These are phyloP conservation scores for Lentinula novae-zelandiae DNA, from an alignment of 1,284 basidiomycete genomes.

Conservation along the genomic window DNA sequence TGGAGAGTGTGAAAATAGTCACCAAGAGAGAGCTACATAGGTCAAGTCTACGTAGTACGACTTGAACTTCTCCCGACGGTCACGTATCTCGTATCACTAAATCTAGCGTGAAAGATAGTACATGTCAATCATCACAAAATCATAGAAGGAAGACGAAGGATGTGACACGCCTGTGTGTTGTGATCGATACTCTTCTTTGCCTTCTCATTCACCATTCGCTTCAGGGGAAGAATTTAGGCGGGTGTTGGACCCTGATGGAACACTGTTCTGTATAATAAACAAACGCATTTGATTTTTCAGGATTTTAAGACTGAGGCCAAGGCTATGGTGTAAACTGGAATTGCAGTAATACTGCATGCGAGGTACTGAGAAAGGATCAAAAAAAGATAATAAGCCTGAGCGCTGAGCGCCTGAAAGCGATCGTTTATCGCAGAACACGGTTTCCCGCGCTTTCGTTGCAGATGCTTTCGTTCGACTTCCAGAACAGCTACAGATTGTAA, in stretches of 20 bases:
- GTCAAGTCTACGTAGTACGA: background rate
- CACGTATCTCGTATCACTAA: background rate
- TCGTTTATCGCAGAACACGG: too few species aligned
- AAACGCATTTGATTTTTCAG: too few species aligned
- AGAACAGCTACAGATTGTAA: background rate
- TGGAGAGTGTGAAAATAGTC: background rate
- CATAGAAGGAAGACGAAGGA: background rate
- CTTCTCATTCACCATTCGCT: background rate
- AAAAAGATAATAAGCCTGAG: too few species aligned
- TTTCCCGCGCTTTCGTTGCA: too few species aligned
- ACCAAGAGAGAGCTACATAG: background rate
- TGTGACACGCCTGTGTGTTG: background rate
- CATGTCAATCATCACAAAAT: background rate
- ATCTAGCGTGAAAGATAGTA: background rate
- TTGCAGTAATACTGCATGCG: too few species aligned
- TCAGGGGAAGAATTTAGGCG: background rate
- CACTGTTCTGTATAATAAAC: too few species aligned
- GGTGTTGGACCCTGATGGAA: too few species aligned
- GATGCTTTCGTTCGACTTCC: too few species aligned
- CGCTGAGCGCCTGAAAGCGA: too few species aligned
- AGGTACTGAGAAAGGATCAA: too few species aligned
- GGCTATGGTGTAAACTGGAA: too few species aligned
- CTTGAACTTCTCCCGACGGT: background rate
- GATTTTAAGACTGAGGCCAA: too few species aligned
- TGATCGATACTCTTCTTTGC: constrained; percentile 2